Conservation (phyloP, 169 alveolate species). For the Plasmodium vinckei region DNA sequence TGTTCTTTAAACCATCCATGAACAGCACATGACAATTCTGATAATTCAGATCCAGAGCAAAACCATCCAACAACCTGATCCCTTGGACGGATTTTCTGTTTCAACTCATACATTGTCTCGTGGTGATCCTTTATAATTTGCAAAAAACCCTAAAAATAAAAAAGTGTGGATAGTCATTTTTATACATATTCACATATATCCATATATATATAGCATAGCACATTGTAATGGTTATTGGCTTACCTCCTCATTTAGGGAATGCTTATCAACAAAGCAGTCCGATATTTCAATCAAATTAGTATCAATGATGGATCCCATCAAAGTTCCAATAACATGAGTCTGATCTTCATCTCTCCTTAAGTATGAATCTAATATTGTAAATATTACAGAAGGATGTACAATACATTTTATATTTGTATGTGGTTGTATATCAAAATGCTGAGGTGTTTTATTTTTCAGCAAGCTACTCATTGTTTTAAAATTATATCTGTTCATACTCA, state of each 20-base stretch:
- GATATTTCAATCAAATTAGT: slow-evolving; percentile 91
- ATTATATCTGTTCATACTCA: slow-evolving; percentile 49
- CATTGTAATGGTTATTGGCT: background rate
- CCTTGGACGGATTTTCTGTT: slow-evolving; percentile 90
- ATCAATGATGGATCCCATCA: slow-evolving; percentile 90
- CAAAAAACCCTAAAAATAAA: slow-evolving; percentile 85
- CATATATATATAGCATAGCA: too few species aligned
- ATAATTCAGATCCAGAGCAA: slow-evolving; percentile 92
- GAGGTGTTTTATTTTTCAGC: slow-evolving; percentile 79
- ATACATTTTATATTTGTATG: slow-evolving; percentile 87
- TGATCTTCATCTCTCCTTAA: slow-evolving; percentile 92
- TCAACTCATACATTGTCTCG: slow-evolving; percentile 91
- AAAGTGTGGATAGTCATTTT: background rate
- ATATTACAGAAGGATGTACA: slow-evolving; percentile 91
- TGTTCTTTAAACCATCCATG: slow-evolving; percentile 94
- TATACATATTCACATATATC: background rate
- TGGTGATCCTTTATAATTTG: slow-evolving; percentile 93
- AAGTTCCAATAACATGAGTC: slow-evolving; percentile 91
- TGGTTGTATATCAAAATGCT: slow-evolving; percentile 86
- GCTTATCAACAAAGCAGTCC: slow-evolving; percentile 94
- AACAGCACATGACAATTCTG: slow-evolving; percentile 93
- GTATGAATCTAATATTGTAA: slow-evolving; percentile 92
- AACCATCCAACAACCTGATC: slow-evolving; percentile 94
- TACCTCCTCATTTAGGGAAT: slow-evolving; percentile 92
- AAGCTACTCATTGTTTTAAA: slow-evolving; percentile 50